Percentiles rank a stretch among this genome's conserved stretches.
Evolutionary conservation across 2,329 filamentous ascomycete species (phyloP).

Genomic region (Curvularia sp.): DNA sequence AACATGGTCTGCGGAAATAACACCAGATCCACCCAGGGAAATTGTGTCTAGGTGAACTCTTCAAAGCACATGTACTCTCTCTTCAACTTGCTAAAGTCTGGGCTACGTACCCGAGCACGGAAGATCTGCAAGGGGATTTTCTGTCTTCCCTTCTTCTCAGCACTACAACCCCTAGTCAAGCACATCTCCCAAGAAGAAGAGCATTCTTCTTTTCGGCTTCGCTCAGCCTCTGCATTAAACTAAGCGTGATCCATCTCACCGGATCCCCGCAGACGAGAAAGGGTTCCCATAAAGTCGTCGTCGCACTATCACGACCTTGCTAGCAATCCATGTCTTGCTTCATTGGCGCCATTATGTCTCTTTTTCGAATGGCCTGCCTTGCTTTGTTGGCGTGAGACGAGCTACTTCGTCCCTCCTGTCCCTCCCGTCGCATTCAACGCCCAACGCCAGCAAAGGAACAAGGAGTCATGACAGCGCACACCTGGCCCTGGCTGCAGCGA

Average conservation of each 20-base stretch:
- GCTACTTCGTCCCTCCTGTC: neutral
- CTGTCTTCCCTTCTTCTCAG: neutral
- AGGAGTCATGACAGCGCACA: slow-evolving; percentile 14
- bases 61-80: neutral
- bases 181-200: neutral
- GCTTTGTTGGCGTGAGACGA: neutral
- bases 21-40: neutral
- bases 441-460: neutral
- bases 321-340: neutral
- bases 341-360: neutral
- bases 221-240: neutral
- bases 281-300: neutral
- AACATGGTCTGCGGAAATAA: neutral
- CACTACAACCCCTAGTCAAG: neutral
- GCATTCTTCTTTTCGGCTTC: neutral
- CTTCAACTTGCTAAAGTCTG: neutral
- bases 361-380: neutral
- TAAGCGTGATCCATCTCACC: neutral
- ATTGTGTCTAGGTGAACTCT: neutral
- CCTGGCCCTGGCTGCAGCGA: slow-evolving; percentile 25
- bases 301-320: neutral
- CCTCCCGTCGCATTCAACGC: neutral
- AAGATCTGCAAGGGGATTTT: slow-evolving; percentile 3
- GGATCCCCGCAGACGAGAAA: neutral
- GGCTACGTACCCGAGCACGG: neutral